Conservation (phyloP, 148 eudicot genomes). For the Rhododendron molle region DNA sequence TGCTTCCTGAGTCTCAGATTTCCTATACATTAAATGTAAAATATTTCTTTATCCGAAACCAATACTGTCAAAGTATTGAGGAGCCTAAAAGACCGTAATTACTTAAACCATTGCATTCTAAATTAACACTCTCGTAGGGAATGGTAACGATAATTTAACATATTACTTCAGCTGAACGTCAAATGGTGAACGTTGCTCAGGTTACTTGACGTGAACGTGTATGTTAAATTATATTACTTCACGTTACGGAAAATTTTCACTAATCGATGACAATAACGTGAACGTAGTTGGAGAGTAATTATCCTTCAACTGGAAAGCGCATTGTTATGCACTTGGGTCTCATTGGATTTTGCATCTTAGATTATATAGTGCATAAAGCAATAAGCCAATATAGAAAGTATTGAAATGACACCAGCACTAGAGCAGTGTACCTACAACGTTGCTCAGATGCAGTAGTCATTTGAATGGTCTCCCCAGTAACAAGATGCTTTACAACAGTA, state of each 20-base stretch:
- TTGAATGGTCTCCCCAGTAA: slow-evolving; percentile 97
- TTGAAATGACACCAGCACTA: slow-evolving; percentile 4
- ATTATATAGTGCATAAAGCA: background rate
- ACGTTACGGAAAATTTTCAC: background rate
- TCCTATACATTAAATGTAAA: background rate
- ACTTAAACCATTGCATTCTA: background rate
- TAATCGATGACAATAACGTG: background rate
- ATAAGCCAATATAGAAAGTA: background rate
- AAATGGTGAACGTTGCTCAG: too few species aligned
- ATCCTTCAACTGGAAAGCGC: slow-evolving; percentile 1
- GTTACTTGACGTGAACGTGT: too few species aligned
- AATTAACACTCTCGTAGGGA: background rate
- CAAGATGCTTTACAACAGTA: slow-evolving; percentile 85
- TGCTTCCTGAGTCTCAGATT: background rate
- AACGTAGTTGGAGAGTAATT: background rate
- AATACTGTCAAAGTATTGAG: background rate
- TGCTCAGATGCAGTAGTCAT: slow-evolving; percentile 84
- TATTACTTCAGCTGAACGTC: background rate
- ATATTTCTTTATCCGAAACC: background rate
- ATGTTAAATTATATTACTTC: too few species aligned
- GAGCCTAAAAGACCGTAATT: background rate
- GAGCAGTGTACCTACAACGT: slow-evolving; percentile 60
- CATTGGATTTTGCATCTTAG: background rate
- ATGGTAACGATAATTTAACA: background rate
- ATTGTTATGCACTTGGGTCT: background rate